These are phyloP conservation scores for Leccinum sublutescens DNA, from an alignment of 768 basidiomycete species.

Conservation along the genomic window DNA sequence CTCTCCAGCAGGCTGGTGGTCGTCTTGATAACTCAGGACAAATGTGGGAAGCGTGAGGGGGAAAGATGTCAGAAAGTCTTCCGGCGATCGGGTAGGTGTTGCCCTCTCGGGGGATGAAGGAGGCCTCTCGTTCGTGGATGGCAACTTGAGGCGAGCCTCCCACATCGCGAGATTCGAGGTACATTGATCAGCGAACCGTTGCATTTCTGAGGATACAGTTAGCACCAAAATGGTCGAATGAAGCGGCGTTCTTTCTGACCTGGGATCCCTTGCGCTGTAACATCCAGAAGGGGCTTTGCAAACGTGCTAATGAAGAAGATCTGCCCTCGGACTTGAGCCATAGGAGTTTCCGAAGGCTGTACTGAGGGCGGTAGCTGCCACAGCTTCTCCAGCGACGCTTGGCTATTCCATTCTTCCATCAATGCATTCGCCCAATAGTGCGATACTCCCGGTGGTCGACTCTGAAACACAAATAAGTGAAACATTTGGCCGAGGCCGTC, in stretches of 20 bases:
- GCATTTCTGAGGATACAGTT: slow-evolving; percentile 51
- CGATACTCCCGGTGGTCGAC: slow-evolving; percentile 88
- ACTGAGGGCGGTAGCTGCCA: slow-evolving; percentile 66
- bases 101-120: slow-evolving; percentile 5
- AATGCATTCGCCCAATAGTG: slow-evolving; percentile 91
- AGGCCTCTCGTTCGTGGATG: slow-evolving; percentile 19
- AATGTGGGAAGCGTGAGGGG: slow-evolving; percentile 53
- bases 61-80: slow-evolving; percentile 53
- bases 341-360: slow-evolving; percentile 43
- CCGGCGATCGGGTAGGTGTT: slow-evolving; percentile 34
- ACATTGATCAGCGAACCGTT: slow-evolving; percentile 64
- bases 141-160: slow-evolving; percentile 50
- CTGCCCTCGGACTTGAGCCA: slow-evolving; percentile 77
- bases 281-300: slow-evolving; percentile 79
- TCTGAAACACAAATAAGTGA: slow-evolving; percentile 43
- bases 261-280: slow-evolving; percentile 70
- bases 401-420: slow-evolving; percentile 86
- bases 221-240: slow-evolving; percentile 9
- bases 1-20: slow-evolving; percentile 21
- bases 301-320: slow-evolving; percentile 86
- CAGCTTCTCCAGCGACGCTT: slow-evolving; percentile 81
- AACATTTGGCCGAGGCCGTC: neutral
- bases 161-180: slow-evolving; percentile 67
- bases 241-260: slow-evolving; percentile 41
- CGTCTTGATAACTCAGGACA: slow-evolving; percentile 31